These are phyloP conservation scores for Trifolium pratense DNA, from an alignment of 306 rosid genomes.

Conservation along the genomic window DNA sequence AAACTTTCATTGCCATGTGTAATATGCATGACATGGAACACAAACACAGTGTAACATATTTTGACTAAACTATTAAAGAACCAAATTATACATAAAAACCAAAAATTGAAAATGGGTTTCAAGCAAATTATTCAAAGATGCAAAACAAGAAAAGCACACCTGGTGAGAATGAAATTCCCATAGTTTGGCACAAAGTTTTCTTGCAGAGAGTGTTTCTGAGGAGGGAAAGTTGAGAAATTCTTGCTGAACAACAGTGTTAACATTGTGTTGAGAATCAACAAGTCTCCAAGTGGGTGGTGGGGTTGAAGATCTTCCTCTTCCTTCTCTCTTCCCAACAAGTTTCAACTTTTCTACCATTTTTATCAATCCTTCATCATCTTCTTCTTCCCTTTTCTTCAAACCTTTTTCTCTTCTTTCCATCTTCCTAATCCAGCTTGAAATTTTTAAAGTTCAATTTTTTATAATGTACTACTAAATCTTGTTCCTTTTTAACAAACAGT, in stretches of 20 bases:
- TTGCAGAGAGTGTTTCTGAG: slow-evolving; percentile 56
- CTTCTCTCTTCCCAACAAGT: slow-evolving; percentile 45
- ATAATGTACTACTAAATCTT: no score
- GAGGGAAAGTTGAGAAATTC: slow-evolving; percentile 59
- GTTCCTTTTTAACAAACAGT: neutral
- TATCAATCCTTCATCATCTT: neutral
- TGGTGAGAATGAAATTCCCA: slow-evolving; percentile 58
- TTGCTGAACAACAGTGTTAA: neutral
- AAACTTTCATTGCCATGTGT: neutral
- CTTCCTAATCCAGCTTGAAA: slow-evolving; percentile 29
- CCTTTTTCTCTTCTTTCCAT: slow-evolving; percentile 32
- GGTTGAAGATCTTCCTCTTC: slow-evolving; percentile 58
- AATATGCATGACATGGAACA: neutral
- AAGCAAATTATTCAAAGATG: neutral
- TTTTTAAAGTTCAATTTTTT: slow-evolving; percentile 35
- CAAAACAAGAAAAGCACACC: slow-evolving; percentile 35
- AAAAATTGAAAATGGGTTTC: slow-evolving; percentile 4
- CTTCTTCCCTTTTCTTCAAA: slow-evolving; percentile 40
- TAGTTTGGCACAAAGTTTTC: slow-evolving; percentile 73
- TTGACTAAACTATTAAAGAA: neutral
- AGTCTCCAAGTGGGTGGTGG: slow-evolving; percentile 86
- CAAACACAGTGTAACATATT: neutral
- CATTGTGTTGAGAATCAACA: slow-evolving; percentile 45
- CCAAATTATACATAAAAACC: neutral
- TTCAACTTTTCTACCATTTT: slow-evolving; percentile 55